Conservation (phyloP, 495 filamentous ascomycete genomes). For the Hypoxylon subgilvum region DNA sequence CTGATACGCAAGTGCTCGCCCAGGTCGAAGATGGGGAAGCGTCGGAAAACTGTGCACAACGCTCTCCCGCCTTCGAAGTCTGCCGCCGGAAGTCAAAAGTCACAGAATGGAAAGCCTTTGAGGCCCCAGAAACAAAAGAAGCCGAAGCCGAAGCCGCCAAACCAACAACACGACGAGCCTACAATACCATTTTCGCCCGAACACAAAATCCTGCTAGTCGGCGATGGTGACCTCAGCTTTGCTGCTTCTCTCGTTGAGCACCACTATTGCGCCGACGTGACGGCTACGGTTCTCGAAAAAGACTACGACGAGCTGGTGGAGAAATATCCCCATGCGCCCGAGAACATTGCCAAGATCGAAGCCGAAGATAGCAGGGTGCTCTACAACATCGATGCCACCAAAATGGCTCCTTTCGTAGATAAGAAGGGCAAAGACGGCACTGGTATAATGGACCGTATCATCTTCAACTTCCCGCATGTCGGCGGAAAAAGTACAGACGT, state of each 20-base stretch:
- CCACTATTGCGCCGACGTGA: conserved; percentile 70
- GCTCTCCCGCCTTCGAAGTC: conserved; percentile 19
- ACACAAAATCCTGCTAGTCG: conserved; percentile 81
- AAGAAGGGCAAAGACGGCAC: conserved; percentile 43
- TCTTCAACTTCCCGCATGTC: conserved; percentile 97
- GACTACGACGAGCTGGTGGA: conserved; percentile 53
- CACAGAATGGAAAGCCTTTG: conserved; percentile 9
- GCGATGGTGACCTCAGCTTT: conserved; percentile 95
- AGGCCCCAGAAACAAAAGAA: too few relatives aligned
- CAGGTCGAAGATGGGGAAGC: conserved; percentile 44
- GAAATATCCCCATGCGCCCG: conserved; percentile 80
- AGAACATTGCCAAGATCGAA: conserved; percentile 63
- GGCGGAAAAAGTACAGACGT: conserved; percentile 91
- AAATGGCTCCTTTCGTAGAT: conserved; percentile 59
- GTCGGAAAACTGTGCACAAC: conserved; percentile 40
- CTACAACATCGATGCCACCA: conserved; percentile 77
- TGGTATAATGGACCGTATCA: conserved; percentile 72
- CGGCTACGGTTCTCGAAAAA: conserved; percentile 59
- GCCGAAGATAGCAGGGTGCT: conserved; percentile 57
- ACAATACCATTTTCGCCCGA: conserved; percentile 75
- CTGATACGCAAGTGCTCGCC: conserved; percentile 13
- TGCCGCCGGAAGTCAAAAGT: conserved; percentile 11
- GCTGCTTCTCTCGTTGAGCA: conserved; percentile 73
- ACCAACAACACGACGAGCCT: conserved; percentile 53
- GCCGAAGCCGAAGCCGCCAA: conserved; percentile 11